Conservation (phyloP, 2,329 filamentous ascomycete genomes). For the Penicillium sp. region DNA sequence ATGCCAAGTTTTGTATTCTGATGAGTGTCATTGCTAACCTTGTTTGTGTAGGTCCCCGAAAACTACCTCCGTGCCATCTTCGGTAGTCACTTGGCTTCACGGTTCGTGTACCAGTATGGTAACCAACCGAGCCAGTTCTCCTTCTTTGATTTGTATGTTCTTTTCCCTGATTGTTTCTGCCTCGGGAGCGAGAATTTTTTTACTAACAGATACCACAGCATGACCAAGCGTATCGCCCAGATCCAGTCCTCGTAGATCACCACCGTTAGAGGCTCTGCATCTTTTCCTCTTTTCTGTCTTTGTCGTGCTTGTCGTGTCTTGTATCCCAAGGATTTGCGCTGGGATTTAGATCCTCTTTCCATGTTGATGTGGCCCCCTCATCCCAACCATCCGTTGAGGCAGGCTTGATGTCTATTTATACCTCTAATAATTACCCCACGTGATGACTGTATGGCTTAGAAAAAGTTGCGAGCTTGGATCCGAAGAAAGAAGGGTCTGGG, state of each 20-base stretch:
- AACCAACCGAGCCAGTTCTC: constrained; percentile 93
- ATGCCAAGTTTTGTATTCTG: not conserved
- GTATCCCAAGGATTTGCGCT: not conserved
- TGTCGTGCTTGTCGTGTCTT: constrained; percentile 8
- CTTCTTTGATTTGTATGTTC: constrained; percentile 93
- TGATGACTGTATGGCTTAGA: constrained; percentile 28
- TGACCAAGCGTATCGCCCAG: constrained; percentile 43
- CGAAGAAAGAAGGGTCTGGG: not conserved
- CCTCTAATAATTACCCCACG: constrained; percentile 13
- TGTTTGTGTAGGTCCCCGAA: constrained; percentile 69
- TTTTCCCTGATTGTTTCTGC: not conserved
- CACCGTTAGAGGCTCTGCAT: constrained; percentile 20
- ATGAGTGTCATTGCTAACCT: not conserved
- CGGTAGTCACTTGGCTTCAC: constrained; percentile 89
- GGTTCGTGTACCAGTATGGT: constrained; percentile 95
- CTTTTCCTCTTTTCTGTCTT: constrained; percentile 8
- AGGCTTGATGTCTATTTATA: not conserved
- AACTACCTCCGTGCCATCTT: constrained; percentile 94
- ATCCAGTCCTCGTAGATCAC: constrained; percentile 32
- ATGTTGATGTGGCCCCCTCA: not conserved
- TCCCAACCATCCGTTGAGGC: not conserved
- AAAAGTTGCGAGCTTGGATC: constrained; percentile 11
- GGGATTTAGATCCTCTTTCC: constrained; percentile 3
- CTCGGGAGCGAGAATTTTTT: not conserved
- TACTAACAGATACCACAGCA: constrained; percentile 30